Evolutionary conservation across 768 basidiomycete genomes (phyloP).

Genomic region (Boletus bicolor): DNA sequence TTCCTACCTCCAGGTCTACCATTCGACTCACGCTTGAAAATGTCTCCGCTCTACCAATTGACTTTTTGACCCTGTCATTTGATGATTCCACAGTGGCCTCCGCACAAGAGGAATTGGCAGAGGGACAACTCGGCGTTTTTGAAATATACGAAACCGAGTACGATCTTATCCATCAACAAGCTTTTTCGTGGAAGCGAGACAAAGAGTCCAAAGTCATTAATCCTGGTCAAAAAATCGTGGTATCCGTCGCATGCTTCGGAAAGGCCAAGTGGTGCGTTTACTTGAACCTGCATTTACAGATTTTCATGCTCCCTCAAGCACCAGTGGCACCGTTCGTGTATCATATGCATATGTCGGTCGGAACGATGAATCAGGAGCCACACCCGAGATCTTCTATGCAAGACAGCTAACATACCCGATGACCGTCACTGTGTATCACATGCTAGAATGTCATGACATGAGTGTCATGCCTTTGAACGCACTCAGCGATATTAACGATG

Average conservation of each 20-base stretch:
- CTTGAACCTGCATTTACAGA: neutral
- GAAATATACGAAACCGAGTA: slow-evolving; percentile 91
- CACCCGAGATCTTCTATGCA: slow-evolving; percentile 66
- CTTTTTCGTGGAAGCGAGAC: slow-evolving; percentile 68
- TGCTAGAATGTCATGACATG: slow-evolving; percentile 85
- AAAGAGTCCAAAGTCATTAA: slow-evolving; percentile 47
- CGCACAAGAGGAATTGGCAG: slow-evolving; percentile 72
- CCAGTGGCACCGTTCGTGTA: slow-evolving; percentile 73
- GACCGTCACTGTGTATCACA: slow-evolving; percentile 91
- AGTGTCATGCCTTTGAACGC: slow-evolving; percentile 64
- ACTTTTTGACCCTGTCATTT: slow-evolving; percentile 84
- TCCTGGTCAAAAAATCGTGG: slow-evolving; percentile 66
- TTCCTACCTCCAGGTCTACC: slow-evolving; percentile 53
- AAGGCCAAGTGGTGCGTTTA: slow-evolving; percentile 85
- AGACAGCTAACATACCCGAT: slow-evolving; percentile 88
- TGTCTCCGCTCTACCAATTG: slow-evolving; percentile 73
- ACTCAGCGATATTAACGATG: slow-evolving; percentile 21
- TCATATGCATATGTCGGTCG: slow-evolving; percentile 76
- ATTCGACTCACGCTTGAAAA: slow-evolving; percentile 90
- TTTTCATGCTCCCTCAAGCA: slow-evolving; percentile 42
- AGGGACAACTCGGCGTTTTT: slow-evolving; percentile 76
- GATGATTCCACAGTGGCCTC: slow-evolving; percentile 85
- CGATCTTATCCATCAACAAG: slow-evolving; percentile 69
- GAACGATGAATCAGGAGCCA: slow-evolving; percentile 27
- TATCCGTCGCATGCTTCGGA: slow-evolving; percentile 76